Evolutionary conservation across 2,329 filamentous ascomycete genomes (phyloP), one percentile per base, ranked within the genome.

Genomic region (Aureobasidium zeae): DNA sequence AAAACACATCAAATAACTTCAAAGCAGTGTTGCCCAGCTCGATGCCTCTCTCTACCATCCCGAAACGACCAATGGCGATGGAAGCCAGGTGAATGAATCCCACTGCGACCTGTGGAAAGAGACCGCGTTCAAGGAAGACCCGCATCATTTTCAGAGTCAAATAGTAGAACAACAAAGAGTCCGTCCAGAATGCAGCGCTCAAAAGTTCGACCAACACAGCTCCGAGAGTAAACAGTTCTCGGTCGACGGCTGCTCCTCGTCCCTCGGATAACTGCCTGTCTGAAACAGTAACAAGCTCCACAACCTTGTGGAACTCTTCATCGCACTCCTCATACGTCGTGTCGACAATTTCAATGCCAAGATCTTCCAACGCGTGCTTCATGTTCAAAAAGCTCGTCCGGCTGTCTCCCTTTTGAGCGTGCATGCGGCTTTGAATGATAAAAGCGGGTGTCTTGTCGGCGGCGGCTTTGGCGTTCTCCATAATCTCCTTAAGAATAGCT

Each of bases 391-490:
- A 77, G 0, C 87, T 84, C 4, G 73, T 73, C 16, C 71, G 64
- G 20, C 79, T 77, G 51, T 94, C 77, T 1, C 87, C 86, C 44
- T 74, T 73, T 55, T 88, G 79, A 1, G 83, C 77, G 54, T 80
- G 77, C 33, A 94, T 81, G 37, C 86, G 77, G 5, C 85, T 87
- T 57, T 86, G 80, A 25, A 95, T 68, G 29, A 94, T 81, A 66
- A 82, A 93, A 0, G 86, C 85, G 7, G 84, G 81, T 1, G 85
- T 84, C 64, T 86, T 91, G 61, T 94, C 87, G 5, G 84, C 73
- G 0, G 84, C 66, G 13, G 79, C 79, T 51, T 74, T 79, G 0
- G 83, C 85, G 53, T 83, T 74, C 22, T 66, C 61, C 53, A 91
- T 84, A 4, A 93, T 76, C 2, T 74, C 76, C 16, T 76, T 64